These are phyloP conservation scores for Cochlearia excelsa DNA, from an alignment of 345 rosid species.

Conservation along the genomic window DNA sequence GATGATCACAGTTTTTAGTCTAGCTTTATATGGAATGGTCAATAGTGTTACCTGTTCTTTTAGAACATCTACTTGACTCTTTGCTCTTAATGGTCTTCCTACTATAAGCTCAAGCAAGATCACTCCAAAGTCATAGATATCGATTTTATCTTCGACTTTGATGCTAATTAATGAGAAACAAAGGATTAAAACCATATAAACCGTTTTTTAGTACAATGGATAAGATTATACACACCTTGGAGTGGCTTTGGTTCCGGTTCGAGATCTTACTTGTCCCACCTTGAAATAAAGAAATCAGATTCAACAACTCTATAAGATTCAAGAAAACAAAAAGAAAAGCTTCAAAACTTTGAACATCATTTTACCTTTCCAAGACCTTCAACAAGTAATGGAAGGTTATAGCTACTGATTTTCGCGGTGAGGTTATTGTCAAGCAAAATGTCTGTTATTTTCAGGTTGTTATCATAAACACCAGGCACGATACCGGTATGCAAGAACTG, in stretches of 20 bases:
- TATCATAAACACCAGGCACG: constrained; percentile 76
- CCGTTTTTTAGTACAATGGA: not conserved
- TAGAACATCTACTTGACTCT: constrained; percentile 50
- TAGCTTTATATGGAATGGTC: constrained; percentile 1
- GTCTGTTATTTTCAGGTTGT: constrained; percentile 77
- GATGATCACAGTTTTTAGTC: not conserved
- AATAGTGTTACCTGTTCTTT: constrained; percentile 52
- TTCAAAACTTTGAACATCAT: not conserved
- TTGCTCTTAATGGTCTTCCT: constrained; percentile 57
- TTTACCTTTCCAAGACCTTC: constrained; percentile 63
- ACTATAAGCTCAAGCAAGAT: constrained; percentile 80
- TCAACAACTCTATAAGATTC: constrained; percentile 5
- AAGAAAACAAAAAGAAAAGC: constrained; percentile 11
- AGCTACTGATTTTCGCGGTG: constrained; percentile 74
- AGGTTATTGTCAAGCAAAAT: constrained; percentile 81
- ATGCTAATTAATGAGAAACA: constrained; percentile 38
- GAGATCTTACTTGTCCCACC: constrained; percentile 50
- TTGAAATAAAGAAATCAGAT: constrained; percentile 31
- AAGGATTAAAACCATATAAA: constrained; percentile 12
- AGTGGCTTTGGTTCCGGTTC: constrained; percentile 44
- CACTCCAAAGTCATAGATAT: constrained; percentile 74
- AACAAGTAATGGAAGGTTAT: constrained; percentile 73
- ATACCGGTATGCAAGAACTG: constrained; percentile 90
- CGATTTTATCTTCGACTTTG: constrained; percentile 52
- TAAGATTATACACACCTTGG: constrained; percentile 45